A percentile compares a stretch with the other conserved stretches of the same genome.
Evolutionary conservation across 768 basidiomycete species (phyloP).

Genomic region (Hericium coralloides): DNA sequence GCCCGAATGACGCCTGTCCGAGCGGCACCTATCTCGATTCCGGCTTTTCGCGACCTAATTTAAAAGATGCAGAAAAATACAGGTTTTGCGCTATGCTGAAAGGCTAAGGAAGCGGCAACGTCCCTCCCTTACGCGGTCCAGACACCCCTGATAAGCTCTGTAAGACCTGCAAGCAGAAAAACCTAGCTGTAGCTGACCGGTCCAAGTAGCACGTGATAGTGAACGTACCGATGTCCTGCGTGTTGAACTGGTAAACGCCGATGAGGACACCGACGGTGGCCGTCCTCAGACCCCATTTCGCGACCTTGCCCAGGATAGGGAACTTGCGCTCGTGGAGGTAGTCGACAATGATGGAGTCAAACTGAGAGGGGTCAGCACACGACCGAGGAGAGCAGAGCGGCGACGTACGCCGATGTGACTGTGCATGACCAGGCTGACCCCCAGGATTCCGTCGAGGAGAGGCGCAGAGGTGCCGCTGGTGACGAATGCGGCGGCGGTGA

Average conservation of each 20-base stretch:
- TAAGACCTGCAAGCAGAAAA: not conserved
- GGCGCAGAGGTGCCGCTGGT: slow-evolving; percentile 72
- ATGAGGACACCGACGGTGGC: slow-evolving; percentile 76
- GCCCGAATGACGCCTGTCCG: no score
- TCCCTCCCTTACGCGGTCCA: not conserved
- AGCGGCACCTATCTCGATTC: no score
- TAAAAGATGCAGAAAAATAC: no score
- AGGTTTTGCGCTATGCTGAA: no score
- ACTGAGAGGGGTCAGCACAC: slow-evolving; percentile 32
- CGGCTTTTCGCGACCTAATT: no score
- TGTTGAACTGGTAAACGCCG: slow-evolving; percentile 97
- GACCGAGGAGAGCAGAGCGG: not conserved
- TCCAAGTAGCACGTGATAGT: not conserved
- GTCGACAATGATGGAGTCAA: slow-evolving; percentile 72
- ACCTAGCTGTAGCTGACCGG: not conserved
- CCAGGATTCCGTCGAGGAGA: slow-evolving; percentile 83
- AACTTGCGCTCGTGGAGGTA: slow-evolving; percentile 93
- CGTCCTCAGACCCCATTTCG: slow-evolving; percentile 69
- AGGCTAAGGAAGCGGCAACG: no score
- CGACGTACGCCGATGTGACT: slow-evolving; percentile 85
- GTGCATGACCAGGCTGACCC: slow-evolving; percentile 83
- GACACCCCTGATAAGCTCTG: not conserved
- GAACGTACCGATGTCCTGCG: slow-evolving; percentile 87
- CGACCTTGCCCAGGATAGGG: slow-evolving; percentile 62
- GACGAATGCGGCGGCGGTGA: slow-evolving; percentile 81